Percentiles rank a stretch among this genome's conserved stretches.
Evolutionary conservation across 78 protist species (phyloP).

Genomic region (Pigoraptor vietnamica): DNA sequence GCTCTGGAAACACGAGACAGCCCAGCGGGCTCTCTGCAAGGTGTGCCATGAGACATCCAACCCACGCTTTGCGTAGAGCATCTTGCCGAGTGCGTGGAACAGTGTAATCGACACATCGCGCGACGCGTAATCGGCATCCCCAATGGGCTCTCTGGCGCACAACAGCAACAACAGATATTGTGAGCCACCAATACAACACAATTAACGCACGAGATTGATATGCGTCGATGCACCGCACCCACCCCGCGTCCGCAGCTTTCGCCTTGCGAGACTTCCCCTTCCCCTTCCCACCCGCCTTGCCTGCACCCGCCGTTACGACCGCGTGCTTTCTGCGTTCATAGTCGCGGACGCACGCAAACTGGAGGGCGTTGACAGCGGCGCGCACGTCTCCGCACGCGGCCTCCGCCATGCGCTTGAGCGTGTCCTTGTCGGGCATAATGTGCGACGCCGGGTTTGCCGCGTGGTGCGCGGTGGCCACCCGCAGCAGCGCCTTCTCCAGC

Average conservation of each 20-base stretch:
- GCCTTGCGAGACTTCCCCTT: background rate
- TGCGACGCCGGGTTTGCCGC: background rate
- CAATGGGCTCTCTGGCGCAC: background rate
- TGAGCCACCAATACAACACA: background rate
- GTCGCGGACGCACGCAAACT: background rate
- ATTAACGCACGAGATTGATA: background rate
- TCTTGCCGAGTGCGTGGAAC: conserved; percentile 1
- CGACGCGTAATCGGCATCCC: background rate
- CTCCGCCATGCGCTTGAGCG: background rate
- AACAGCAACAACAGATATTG: too few relatives aligned
- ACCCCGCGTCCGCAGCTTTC: too few relatives aligned
- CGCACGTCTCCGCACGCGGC: background rate
- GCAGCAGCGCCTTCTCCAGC: background rate
- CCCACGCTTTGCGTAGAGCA: background rate
- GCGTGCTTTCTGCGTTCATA: background rate
- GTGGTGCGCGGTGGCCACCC: background rate
- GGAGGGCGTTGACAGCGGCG: background rate
- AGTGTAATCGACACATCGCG: background rate
- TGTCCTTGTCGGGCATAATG: background rate
- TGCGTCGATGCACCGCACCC: background rate
- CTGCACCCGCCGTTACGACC: background rate
- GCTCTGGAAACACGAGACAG: too few relatives aligned
- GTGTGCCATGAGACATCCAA: background rate
- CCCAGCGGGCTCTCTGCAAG: too few relatives aligned
- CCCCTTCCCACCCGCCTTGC: background rate